phyloP scores from a whole-genome alignment of 176 grass and related monocot species.

The Elymus sibiricus region DNA sequence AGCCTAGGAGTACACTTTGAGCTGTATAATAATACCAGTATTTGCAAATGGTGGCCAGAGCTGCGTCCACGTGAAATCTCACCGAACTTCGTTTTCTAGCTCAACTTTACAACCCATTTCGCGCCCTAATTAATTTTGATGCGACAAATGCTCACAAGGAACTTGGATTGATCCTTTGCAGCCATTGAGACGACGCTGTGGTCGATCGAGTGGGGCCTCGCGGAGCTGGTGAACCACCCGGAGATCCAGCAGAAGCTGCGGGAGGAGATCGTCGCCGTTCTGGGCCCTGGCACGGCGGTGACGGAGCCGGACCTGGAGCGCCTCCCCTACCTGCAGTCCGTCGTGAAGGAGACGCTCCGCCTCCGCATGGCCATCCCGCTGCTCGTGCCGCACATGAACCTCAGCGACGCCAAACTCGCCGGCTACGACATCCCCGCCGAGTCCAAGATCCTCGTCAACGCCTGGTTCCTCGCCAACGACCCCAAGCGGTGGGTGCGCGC shows the following conservation, averaged over 20 bases:
- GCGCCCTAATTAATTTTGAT: neutral
- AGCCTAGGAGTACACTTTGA: neutral
- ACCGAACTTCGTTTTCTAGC: neutral
- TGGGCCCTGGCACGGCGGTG: constrained; percentile 44
- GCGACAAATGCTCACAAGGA: neutral
- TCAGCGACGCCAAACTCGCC: constrained; percentile 71
- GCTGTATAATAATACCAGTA: neutral
- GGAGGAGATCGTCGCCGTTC: constrained; percentile 48
- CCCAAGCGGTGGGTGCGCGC: constrained; percentile 74
- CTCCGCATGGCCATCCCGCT: constrained; percentile 99
- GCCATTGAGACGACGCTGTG: constrained; percentile 98
- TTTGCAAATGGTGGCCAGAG: neutral
- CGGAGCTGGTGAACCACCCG: constrained; percentile 94
- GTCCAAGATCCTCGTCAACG: constrained; percentile 97
- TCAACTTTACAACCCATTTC: neutral
- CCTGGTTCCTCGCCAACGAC: constrained; percentile 95
- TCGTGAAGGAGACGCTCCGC: constrained; percentile 96
- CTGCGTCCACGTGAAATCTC: neutral
- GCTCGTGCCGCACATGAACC: constrained; percentile 99
- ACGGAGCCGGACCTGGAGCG: constrained; percentile 85
- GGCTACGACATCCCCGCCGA: constrained; percentile 95
- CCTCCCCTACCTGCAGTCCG: constrained; percentile 84
- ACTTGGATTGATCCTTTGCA: constrained; percentile 12
- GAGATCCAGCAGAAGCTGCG: constrained; percentile 64
- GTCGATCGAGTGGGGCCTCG: constrained; percentile 98